phyloP scores from a whole-genome alignment of 2,329 filamentous ascomycete genomes.

The Xylaria sp. region DNA sequence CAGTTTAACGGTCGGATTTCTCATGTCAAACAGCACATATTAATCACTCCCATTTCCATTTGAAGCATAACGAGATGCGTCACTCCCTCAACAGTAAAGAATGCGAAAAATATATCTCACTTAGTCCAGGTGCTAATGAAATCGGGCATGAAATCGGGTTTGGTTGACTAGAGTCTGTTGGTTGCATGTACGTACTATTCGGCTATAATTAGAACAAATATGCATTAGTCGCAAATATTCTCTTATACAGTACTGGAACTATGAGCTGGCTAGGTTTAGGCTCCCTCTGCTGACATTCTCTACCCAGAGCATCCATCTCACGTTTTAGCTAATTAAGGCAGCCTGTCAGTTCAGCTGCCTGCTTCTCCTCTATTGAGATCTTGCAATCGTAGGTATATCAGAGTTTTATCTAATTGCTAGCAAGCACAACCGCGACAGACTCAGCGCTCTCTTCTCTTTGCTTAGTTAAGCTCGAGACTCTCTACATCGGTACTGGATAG shows the following conservation, averaged over 20 bases:
- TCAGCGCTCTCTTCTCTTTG: neutral
- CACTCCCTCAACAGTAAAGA: too few species aligned
- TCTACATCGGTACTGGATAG: neutral
- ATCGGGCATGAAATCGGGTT: too few species aligned
- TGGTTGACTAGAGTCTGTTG: too few species aligned
- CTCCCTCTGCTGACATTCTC: neutral
- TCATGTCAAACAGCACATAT: too few species aligned
- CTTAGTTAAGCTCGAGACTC: neutral
- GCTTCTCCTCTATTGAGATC: neutral
- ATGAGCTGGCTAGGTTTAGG: neutral
- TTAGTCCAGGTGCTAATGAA: too few species aligned
- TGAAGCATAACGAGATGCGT: too few species aligned
- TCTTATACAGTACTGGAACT: neutral
- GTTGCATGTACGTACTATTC: too few species aligned
- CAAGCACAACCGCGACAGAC: neutral
- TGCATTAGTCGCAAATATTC: neutral
- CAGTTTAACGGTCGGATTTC: too few species aligned
- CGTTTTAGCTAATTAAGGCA: neutral
- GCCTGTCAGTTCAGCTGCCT: neutral
- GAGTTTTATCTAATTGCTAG: neutral
- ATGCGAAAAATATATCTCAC: too few species aligned
- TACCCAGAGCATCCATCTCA: neutral
- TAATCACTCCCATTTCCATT: too few species aligned
- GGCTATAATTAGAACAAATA: neutral
- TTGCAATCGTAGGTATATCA: neutral